These are phyloP conservation scores for Amphirosellinia nigrospora DNA, from an alignment of 495 filamentous ascomycete genomes.

Conservation along the genomic window DNA sequence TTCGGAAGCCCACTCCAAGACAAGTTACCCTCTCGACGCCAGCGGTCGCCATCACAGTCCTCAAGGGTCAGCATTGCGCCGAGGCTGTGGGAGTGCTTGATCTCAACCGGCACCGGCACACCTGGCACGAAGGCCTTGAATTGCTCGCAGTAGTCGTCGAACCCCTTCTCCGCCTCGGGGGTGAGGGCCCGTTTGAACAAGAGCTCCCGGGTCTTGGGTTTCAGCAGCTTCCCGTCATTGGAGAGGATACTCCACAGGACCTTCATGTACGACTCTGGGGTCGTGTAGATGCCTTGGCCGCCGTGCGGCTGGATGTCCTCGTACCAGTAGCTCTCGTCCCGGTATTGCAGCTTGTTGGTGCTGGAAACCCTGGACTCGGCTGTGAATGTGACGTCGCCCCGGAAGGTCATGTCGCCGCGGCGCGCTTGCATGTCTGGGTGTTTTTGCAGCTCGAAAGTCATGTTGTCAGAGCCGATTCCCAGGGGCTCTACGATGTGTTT, in stretches of 20 bases:
- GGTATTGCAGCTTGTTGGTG: background rate
- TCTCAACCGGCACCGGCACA: conserved; percentile 2
- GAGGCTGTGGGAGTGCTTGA: conserved; percentile 10
- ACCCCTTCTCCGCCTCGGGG: conserved; percentile 16
- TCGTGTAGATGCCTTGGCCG: conserved; percentile 22
- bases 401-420: conserved; percentile 30
- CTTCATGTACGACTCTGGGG: conserved; percentile 19
- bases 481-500: conserved; percentile 20
- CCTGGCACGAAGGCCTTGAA: conserved; percentile 14
- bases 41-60: conserved; percentile 24
- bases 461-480: conserved; percentile 24
- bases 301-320: conserved; percentile 15
- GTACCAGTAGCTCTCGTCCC: conserved; percentile 18
- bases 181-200: conserved; percentile 11
- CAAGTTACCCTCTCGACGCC: conserved; percentile 24
- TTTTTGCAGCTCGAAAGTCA: conserved; percentile 32
- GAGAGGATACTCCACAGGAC: conserved; percentile 23
- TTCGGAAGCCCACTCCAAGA: conserved; percentile 22
- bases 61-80: conserved; percentile 14
- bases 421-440: conserved; percentile 24
- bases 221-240: conserved; percentile 22
- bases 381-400: conserved; percentile 4
- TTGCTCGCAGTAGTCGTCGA: conserved; percentile 11
- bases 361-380: conserved; percentile 11
- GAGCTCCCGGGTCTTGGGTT: conserved; percentile 6